phyloP scores from a whole-genome alignment of 805 yeast genomes.

The Millerozyma miso region DNA sequence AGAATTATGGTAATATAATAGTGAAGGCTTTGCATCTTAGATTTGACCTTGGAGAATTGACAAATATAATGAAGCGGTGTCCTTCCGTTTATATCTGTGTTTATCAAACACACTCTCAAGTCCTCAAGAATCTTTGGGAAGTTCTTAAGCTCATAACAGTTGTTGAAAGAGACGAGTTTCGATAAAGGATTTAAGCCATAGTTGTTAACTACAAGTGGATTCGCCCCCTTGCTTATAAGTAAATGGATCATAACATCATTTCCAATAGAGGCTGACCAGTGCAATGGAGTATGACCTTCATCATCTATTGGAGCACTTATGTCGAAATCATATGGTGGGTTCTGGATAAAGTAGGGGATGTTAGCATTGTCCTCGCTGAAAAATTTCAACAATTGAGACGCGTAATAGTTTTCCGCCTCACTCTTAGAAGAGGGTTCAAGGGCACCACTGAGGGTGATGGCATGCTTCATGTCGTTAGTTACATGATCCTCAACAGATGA shows the following conservation, averaged over 20 bases:
- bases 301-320: conserved; percentile 81
- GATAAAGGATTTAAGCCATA: conserved; percentile 85
- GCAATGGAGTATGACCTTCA: conserved; percentile 91
- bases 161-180: conserved; percentile 80
- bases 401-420: conserved; percentile 39
- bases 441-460: conserved; percentile 3
- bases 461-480: conserved; percentile 3
- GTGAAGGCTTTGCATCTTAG: conserved; percentile 72
- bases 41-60: conserved; percentile 57
- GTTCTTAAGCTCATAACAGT: conserved; percentile 75
- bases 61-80: conserved; percentile 88
- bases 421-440: conserved; percentile 40
- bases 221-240: conserved; percentile 71
- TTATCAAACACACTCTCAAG: conserved; percentile 71
- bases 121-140: conserved; percentile 77
- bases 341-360: conserved; percentile 61
- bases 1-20: conserved; percentile 77
- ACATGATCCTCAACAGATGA: conserved; percentile 24
- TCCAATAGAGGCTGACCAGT: conserved; percentile 98
- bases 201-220: conserved; percentile 47
- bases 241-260: conserved; percentile 72
- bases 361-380: conserved; percentile 40
- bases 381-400: conserved; percentile 36
- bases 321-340: conserved; percentile 63
- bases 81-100: conserved; percentile 66